These are phyloP conservation scores for Erythrophleum fordii DNA, from an alignment of 306 rosid species.

Conservation along the genomic window DNA sequence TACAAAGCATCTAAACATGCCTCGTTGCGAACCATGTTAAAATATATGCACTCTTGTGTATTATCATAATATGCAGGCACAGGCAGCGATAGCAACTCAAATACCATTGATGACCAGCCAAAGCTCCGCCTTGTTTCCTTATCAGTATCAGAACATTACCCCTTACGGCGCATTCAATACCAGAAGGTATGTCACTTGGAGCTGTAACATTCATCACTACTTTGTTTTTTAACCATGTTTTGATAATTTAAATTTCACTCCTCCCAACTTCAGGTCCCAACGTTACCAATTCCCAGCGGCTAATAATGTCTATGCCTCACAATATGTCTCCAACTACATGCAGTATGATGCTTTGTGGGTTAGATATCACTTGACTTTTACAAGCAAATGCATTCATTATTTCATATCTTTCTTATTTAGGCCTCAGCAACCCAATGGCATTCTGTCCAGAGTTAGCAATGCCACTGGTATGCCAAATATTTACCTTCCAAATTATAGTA, in stretches of 20 bases:
- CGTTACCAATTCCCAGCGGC: neutral
- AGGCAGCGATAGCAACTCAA: neutral
- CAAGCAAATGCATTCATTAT: neutral
- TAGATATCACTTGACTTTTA: neutral
- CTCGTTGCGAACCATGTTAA: neutral
- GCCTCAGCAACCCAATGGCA: no score
- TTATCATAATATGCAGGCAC: neutral
- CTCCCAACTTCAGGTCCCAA: neutral
- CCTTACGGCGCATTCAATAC: neutral
- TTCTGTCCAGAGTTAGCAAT: no score
- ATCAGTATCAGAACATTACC: neutral
- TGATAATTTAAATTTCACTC: neutral
- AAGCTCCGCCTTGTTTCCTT: no score
- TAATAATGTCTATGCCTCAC: neutral
- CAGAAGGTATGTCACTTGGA: neutral
- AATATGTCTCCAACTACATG: neutral
- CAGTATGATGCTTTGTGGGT: neutral
- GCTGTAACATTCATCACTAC: neutral
- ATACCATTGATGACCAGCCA: no score
- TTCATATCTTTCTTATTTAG: neutral
- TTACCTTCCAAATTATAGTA: no score
- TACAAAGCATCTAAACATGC: neutral
- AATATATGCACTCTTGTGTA: neutral
- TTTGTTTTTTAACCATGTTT: neutral
- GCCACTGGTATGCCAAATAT: no score